phyloP scores from a whole-genome alignment of 176 grass and related monocot species.

The Ananas comosus region DNA sequence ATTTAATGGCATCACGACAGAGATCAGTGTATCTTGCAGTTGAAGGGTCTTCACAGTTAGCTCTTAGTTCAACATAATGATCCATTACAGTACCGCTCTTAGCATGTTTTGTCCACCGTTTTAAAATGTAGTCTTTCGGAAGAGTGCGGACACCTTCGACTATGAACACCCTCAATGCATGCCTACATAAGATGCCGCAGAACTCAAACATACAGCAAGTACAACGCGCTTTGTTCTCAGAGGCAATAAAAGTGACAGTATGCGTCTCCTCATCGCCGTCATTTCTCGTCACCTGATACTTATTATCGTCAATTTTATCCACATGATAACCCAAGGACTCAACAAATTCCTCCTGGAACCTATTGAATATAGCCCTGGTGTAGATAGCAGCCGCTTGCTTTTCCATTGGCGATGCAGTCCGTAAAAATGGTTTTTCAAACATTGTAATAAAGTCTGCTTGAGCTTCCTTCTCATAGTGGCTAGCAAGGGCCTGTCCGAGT shows the following conservation, averaged over 20 bases:
- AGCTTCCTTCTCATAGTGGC: conserved; percentile 45
- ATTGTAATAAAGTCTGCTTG: conserved; percentile 68
- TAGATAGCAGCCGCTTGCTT: conserved; percentile 60
- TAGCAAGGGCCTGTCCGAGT: conserved; percentile 47
- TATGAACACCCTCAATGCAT: conserved; percentile 67
- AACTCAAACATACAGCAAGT: conserved; percentile 81
- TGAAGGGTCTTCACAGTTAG: conserved; percentile 37
- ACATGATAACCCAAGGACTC: conserved; percentile 76
- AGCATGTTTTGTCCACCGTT: conserved; percentile 91
- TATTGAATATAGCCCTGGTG: conserved; percentile 67
- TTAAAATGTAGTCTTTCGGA: conserved; percentile 70
- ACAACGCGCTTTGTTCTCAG: conserved; percentile 43
- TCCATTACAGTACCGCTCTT: conserved; percentile 48
- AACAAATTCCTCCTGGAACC: conserved; percentile 78
- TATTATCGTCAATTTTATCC: conserved; percentile 76
- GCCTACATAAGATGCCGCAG: conserved; percentile 86
- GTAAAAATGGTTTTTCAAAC: conserved; percentile 48
- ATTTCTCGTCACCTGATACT: conserved; percentile 31
- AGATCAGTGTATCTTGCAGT: conserved; percentile 54
- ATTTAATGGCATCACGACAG: conserved; percentile 46
- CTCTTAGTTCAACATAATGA: conserved; percentile 57
- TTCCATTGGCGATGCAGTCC: conserved; percentile 76
- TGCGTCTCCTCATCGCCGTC: conserved; percentile 45
- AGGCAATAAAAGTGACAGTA: conserved; percentile 47
- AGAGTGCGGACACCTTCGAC: conserved; percentile 56